These are phyloP conservation scores for Cryptococcus sp. DNA, from an alignment of 1,284 basidiomycete genomes.

Conservation along the genomic window DNA sequence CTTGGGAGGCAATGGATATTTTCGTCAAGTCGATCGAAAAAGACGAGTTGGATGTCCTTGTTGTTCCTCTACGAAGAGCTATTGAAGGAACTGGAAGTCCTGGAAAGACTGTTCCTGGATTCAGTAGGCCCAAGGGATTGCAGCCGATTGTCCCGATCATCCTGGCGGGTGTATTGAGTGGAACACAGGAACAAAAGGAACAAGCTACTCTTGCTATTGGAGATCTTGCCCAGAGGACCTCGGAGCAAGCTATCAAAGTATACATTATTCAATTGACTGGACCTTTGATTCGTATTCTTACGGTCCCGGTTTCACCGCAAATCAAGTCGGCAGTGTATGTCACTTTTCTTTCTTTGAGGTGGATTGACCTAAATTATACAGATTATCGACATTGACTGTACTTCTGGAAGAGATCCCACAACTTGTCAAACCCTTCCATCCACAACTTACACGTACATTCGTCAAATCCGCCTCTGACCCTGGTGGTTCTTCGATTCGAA, in stretches of 20 bases:
- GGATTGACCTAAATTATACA: conserved; percentile 12
- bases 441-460: conserved; percentile 93
- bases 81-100: conserved; percentile 81
- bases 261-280: conserved; percentile 96
- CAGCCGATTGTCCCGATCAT: conserved; percentile 82
- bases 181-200: conserved; percentile 60
- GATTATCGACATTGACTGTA: conserved; percentile 68
- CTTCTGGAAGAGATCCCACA: conserved; percentile 79
- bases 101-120: conserved; percentile 76
- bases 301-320: conserved; percentile 78
- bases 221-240: conserved; percentile 87
- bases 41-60: conserved; percentile 83
- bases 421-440: conserved; percentile 97
- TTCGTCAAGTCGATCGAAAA: conserved; percentile 90
- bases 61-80: conserved; percentile 80
- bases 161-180: conserved; percentile 65
- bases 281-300: conserved; percentile 87
- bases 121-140: conserved; percentile 86
- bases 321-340: conserved; percentile 77
- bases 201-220: conserved; percentile 92
- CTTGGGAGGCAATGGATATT: conserved; percentile 76
- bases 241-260: conserved; percentile 85
- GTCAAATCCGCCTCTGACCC: conserved; percentile 87
- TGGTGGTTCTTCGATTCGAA: conserved; percentile 72
- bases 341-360: neutral